A percentile compares a stretch with the other conserved stretches of the same genome.
Evolutionary conservation across 805 yeast genomes (phyloP).

Genomic region (Schizosaccharomyces osmophilus): DNA sequence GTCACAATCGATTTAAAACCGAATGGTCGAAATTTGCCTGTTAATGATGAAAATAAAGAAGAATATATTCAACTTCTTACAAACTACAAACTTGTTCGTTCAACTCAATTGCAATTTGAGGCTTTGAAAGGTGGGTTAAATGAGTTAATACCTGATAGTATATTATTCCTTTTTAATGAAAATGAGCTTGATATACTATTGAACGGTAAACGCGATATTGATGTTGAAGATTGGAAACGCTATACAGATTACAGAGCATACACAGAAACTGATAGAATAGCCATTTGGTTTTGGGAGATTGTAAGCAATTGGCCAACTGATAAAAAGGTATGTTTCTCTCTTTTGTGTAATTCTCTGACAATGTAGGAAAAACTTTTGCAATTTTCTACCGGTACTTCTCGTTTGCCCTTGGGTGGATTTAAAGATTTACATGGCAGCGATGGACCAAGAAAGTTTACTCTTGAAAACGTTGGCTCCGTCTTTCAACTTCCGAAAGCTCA

Average conservation of each 20-base stretch:
- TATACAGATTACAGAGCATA: slow-evolving; percentile 97
- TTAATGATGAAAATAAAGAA: slow-evolving; percentile 78
- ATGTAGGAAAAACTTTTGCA: slow-evolving; percentile 61
- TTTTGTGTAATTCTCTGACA: neutral
- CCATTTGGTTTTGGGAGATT: slow-evolving; percentile 91
- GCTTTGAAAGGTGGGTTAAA: slow-evolving; percentile 94
- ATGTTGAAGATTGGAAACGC: slow-evolving; percentile 95
- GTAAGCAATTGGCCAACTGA: slow-evolving; percentile 86
- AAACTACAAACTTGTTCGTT: slow-evolving; percentile 82
- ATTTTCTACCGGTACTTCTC: slow-evolving; percentile 95
- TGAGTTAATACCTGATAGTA: slow-evolving; percentile 87
- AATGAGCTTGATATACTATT: slow-evolving; percentile 86
- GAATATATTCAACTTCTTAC: slow-evolving; percentile 86
- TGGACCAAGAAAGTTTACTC: slow-evolving; percentile 96
- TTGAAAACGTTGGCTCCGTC: slow-evolving; percentile 89
- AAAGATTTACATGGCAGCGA: slow-evolving; percentile 96
- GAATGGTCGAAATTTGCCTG: slow-evolving; percentile 69
- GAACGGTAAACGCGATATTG: slow-evolving; percentile 96
- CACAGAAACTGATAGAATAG: slow-evolving; percentile 83
- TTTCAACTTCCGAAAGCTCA: slow-evolving; percentile 87
- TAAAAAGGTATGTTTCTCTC: slow-evolving; percentile 35
- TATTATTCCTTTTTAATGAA: slow-evolving; percentile 90
- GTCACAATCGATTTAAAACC: slow-evolving; percentile 75
- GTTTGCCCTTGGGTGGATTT: slow-evolving; percentile 97
- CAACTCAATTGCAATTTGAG: slow-evolving; percentile 86